Evolutionary conservation across 768 basidiomycete species (phyloP), one percentile per base, ranked within the genome.

Genomic region (Paxillus rubicundulus): DNA sequence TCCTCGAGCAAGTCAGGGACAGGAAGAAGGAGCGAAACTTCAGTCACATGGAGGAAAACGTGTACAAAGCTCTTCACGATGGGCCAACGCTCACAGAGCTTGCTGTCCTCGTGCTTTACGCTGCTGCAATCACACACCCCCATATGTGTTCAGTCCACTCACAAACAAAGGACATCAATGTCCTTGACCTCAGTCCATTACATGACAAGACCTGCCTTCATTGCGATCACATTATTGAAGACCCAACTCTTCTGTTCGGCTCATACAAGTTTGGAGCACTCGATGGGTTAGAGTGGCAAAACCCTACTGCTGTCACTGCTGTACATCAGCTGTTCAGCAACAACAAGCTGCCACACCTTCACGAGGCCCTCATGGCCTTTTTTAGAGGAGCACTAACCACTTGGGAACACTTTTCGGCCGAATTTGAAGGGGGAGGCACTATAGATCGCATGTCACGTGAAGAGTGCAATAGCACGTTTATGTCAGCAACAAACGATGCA

Each of bases 11-110:
- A 9, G 56, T 70, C n/a, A 53, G 58, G 1, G 59, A 70, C 55
- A 64, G 60, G 38, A 75, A 77, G 52, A 54, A 51, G 4, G 61
- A 54, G 0, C 53, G 51, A 3, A 36, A n/a, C 0, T 60, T 68
- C 28, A 77, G 56, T 13, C 62, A 77, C 38, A 65, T 77, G 43
- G 74, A 77, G 55, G 14, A 52, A 4, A 75, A 75, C 49, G 16
- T 73, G 5, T 50, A 21, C 8, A 14, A 32, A 8, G 43, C 27
- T 5, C 43, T 45, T 14, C 27, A n/a, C 5, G 43, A 45, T 17
- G 5, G 27, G 14, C 13, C 27, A 17, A 45, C 43, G 8, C 49
- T 64, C 9, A 66, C 65, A 0, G 68, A 72, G 43, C 54, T 74
- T 13, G 53, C 52, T 45, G 60, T 62, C 0, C 53, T 73, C 10